These are phyloP conservation scores for Ramaria rubella DNA, from an alignment of 768 basidiomycete species.

Conservation along the genomic window DNA sequence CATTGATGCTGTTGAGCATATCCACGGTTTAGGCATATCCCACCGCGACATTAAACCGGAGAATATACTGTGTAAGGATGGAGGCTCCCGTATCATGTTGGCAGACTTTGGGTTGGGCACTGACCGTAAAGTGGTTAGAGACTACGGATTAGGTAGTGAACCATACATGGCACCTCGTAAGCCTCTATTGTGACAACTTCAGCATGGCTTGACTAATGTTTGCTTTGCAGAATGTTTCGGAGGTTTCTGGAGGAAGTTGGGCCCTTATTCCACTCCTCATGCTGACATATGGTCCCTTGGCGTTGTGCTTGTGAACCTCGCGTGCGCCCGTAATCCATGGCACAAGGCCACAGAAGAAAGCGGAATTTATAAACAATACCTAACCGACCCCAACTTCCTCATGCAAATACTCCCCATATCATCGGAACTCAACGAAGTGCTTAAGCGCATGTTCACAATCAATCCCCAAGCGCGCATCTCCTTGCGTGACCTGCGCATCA, in stretches of 20 bases:
- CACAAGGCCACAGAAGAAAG: constrained; percentile 46
- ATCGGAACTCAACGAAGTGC: constrained; percentile 49
- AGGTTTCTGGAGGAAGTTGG: constrained; percentile 24
- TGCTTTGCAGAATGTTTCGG: constrained; percentile 45
- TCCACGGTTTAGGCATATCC: constrained; percentile 86
- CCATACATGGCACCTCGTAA: constrained; percentile 69
- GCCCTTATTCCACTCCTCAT: constrained; percentile 34
- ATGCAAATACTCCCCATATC: constrained; percentile 70
- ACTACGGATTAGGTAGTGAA: constrained; percentile 53
- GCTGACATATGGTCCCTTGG: constrained; percentile 69
- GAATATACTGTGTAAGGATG: constrained; percentile 81
- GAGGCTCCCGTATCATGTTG: constrained; percentile 71
- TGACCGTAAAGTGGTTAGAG: constrained; percentile 34
- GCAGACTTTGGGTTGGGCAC: constrained; percentile 86
- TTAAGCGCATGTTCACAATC: constrained; percentile 67
- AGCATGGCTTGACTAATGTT: not conserved
- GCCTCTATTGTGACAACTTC: constrained; percentile 10
- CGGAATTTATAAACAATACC: constrained; percentile 29
- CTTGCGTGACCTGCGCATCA: constrained; percentile 52
- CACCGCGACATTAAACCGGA: constrained; percentile 98
- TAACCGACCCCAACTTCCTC: constrained; percentile 55
- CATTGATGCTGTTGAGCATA: constrained; percentile 88
- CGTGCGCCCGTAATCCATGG: constrained; percentile 77
- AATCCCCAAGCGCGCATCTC: constrained; percentile 56
- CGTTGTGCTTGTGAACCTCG: constrained; percentile 78